Percentiles rank a stretch among this genome's conserved stretches.
Evolutionary conservation across 441 rosid species (phyloP).

Genomic region (Syzygium syzygioides): DNA sequence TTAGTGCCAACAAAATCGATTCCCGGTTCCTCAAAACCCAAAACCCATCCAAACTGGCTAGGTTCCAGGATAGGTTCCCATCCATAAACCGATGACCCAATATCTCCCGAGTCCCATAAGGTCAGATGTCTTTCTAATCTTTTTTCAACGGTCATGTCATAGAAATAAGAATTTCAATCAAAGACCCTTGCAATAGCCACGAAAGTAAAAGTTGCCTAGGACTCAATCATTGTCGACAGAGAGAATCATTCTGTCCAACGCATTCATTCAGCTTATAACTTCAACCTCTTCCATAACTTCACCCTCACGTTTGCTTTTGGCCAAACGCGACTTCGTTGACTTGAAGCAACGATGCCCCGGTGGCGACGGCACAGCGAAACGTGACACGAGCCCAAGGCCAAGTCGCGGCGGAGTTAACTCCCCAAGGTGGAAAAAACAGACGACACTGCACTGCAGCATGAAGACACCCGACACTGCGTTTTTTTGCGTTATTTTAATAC

Average conservation of each 20-base stretch:
- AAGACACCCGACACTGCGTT: neutral
- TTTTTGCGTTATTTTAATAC: neutral
- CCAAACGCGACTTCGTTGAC: neutral
- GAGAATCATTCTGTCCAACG: neutral
- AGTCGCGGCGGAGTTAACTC: neutral
- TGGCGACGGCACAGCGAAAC: neutral
- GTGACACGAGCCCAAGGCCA: neutral
- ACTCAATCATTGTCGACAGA: neutral
- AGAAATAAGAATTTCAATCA: neutral
- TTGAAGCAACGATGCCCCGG: neutral
- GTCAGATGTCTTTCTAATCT: no score
- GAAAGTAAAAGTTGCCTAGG: neutral
- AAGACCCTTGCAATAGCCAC: neutral
- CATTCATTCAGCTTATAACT: neutral
- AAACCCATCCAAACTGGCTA: no score
- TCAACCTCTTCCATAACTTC: neutral
- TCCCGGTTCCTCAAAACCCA: no score
- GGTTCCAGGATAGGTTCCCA: no score
- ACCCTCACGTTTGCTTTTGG: neutral
- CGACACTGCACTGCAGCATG: neutral
- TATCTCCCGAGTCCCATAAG: no score
- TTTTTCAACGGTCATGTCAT: no score
- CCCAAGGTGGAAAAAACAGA: neutral
- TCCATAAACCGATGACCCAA: no score
- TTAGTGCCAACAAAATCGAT: no score